A percentile compares a stretch with the other conserved stretches of the same genome.
Evolutionary conservation across 176 grass and related monocot genomes (phyloP).

Genomic region (Carex scoparia): DNA sequence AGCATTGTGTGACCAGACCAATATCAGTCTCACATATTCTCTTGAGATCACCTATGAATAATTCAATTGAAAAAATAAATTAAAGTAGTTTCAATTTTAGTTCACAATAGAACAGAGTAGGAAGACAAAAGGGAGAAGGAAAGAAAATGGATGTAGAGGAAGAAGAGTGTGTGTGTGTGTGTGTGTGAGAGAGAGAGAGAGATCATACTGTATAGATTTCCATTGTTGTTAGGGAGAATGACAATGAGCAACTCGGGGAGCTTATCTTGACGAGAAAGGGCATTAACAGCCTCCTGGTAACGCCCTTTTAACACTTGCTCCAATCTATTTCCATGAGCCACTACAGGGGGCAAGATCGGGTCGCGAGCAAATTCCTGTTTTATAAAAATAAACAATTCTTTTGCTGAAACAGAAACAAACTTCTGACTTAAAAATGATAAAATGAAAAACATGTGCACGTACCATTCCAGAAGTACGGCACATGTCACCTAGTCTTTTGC

Average conservation of each 20-base stretch:
- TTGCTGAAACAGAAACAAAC: not conserved
- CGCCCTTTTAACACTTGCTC: conserved; percentile 13
- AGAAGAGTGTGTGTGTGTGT: too few species aligned
- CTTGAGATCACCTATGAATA: conserved; percentile 31
- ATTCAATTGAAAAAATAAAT: too few species aligned
- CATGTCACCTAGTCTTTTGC: conserved; percentile 37
- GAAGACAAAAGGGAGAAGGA: not conserved
- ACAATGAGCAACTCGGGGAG: conserved; percentile 30
- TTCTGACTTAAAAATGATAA: not conserved
- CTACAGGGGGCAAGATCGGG: conserved; percentile 22
- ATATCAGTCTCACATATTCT: conserved; percentile 43
- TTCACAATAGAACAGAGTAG: not conserved
- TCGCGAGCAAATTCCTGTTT: conserved; percentile 23
- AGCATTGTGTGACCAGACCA: conserved; percentile 37
- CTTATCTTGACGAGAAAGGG: conserved; percentile 4
- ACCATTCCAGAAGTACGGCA: conserved; percentile 57
- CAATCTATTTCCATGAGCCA: conserved; percentile 11
- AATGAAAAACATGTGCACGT: conserved; percentile 8
- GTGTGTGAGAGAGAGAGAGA: not conserved
- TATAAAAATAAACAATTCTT: not conserved
- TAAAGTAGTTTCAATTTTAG: not conserved
- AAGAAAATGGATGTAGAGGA: not conserved
- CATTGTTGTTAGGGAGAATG: conserved; percentile 31
- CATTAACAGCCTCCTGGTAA: conserved; percentile 22
- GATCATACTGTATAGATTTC: conserved; percentile 28